Base-by-base conservation (phyloP, 2,329 filamentous ascomycete species). In the Aspergillus sp. region DNA sequence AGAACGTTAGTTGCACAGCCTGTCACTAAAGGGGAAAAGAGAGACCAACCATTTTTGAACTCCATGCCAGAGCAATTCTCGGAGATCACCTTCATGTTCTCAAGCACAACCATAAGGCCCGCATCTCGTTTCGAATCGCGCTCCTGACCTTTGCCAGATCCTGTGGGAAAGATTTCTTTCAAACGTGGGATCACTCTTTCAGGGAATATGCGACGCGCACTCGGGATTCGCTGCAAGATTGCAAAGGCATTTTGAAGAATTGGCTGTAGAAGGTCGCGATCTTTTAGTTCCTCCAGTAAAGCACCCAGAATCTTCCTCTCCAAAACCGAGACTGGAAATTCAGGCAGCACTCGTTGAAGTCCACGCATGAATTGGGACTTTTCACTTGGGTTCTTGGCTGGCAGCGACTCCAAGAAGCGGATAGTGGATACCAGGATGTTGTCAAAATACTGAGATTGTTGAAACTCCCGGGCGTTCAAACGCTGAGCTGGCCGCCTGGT, bases 341-440 rank as follows among this genome's bases (percentile, higher is more conserved):
- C 93, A 0, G 88, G 85, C 48, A 98, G 71, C 9, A 98, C 90
- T 46, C 89, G 86, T 56, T 85, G 84, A 7, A 98, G 74, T 0
- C 93, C 93, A 47, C 89, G 83, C 79, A 98, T 81, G 65, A 98
- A 98, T 49, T 90, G 85, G 5, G 85, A 79, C 66, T 98, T 98
- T 63, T 98, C 93, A 53, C 82, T 87, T 0, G 88, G 79, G 1
- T 90, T 95, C 72, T 98, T 98, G 30, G 88, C 88, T 0, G 93
- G 91, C 50, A 98, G 82, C 0, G 84, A 81, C 59, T 98, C 93
- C 22, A 98, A 74, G 62, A 98, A 98, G 10, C 93, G 87, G 53
- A 98, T 95, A 0, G 93, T 96, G 0, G 90, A 95, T 19, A 98
- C 89, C 4, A 98, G 76, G 41, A 97, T 88, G 61, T 97, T 98